Percentiles rank a stretch among this genome's conserved stretches.
Conservation (phyloP, 306 rosid genomes). For the Casuarina cunninghamiana region DNA sequence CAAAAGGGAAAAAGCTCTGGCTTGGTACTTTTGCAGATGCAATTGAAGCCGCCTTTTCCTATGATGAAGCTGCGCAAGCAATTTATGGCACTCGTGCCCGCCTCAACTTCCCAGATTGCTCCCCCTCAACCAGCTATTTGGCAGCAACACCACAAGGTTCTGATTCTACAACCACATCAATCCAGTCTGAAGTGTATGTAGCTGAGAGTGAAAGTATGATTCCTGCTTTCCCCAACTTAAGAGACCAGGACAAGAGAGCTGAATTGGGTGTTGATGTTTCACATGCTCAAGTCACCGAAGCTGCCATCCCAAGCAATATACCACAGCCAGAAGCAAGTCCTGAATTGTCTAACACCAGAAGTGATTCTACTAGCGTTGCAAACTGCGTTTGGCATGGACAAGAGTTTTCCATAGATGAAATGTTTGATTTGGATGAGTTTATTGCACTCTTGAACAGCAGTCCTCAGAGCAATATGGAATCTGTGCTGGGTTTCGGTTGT, state of each 20-base stretch:
- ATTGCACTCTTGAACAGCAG: slow-evolving; percentile 37
- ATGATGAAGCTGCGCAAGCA: slow-evolving; percentile 88
- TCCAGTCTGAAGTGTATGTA: slow-evolving; percentile 59
- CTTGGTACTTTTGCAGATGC: slow-evolving; percentile 75
- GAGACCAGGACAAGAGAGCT: slow-evolving; percentile 27
- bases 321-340: slow-evolving; percentile 37
- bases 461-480: slow-evolving; percentile 24
- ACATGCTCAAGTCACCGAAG: slow-evolving; percentile 20
- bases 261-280: slow-evolving; percentile 12
- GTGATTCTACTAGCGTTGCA: background rate
- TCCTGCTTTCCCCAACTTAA: background rate
- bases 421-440: slow-evolving; percentile 63
- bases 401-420: slow-evolving; percentile 56
- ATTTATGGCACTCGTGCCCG: slow-evolving; percentile 81
- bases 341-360: slow-evolving; percentile 25
- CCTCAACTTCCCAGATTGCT: slow-evolving; percentile 64
- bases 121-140: slow-evolving; percentile 42
- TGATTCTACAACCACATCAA: slow-evolving; percentile 40
- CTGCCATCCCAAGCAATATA: slow-evolving; percentile 21
- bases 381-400: background rate
- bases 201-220: slow-evolving; percentile 37
- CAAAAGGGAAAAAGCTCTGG: slow-evolving; percentile 75
- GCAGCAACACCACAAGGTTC: slow-evolving; percentile 40
- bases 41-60: slow-evolving; percentile 62
- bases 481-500: slow-evolving; percentile 25